Evolutionary conservation across 2,329 filamentous ascomycete genomes (phyloP).

Genomic region (Cordyceps tenuipes): DNA sequence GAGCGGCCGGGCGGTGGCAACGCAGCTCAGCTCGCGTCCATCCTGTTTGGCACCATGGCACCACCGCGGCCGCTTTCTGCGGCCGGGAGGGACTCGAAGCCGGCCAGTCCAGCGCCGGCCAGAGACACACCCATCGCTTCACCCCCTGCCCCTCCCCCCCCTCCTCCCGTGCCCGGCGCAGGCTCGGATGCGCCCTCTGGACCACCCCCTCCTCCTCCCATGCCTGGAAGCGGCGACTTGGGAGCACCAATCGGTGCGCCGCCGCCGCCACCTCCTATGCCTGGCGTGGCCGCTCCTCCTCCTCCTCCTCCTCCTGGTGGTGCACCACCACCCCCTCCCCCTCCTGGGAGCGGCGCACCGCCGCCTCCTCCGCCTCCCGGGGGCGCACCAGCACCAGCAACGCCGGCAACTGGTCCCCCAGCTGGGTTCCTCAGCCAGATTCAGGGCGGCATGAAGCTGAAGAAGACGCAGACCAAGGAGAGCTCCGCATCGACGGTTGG

Average conservation of each 20-base stretch:
- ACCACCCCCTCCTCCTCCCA: slow-evolving; percentile 23
- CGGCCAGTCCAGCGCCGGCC: slow-evolving; percentile 29
- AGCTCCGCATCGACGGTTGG: slow-evolving; percentile 64
- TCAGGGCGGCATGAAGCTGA: slow-evolving; percentile 66
- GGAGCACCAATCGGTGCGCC: slow-evolving; percentile 19
- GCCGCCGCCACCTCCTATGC: slow-evolving; percentile 24
- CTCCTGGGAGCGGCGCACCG: slow-evolving; percentile 29
- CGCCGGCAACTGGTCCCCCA: slow-evolving; percentile 41
- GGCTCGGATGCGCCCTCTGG: slow-evolving; percentile 23
- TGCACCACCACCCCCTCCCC: slow-evolving; percentile 33
- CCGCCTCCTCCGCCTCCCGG: slow-evolving; percentile 35
- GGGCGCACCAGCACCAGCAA: slow-evolving; percentile 32
- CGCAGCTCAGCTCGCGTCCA: slow-evolving; percentile 86
- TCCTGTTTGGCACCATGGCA: slow-evolving; percentile 94
- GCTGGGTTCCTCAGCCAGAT: slow-evolving; percentile 73
- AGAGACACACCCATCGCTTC: slow-evolving; percentile 33
- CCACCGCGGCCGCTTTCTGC: slow-evolving; percentile 83
- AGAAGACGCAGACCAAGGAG: slow-evolving; percentile 86
- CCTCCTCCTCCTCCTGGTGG: slow-evolving; percentile 27
- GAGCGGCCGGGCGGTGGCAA: slow-evolving; percentile 71
- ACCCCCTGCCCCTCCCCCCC: slow-evolving; percentile 31
- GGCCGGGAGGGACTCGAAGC: slow-evolving; percentile 58
- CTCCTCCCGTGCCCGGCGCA: slow-evolving; percentile 21
- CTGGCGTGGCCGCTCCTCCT: slow-evolving; percentile 29
- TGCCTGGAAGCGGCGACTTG: slow-evolving; percentile 17